Evolutionary conservation across 371 early-diverging fungal species (phyloP).

Genomic region (Batrachochytrium dendrobatidis): DNA sequence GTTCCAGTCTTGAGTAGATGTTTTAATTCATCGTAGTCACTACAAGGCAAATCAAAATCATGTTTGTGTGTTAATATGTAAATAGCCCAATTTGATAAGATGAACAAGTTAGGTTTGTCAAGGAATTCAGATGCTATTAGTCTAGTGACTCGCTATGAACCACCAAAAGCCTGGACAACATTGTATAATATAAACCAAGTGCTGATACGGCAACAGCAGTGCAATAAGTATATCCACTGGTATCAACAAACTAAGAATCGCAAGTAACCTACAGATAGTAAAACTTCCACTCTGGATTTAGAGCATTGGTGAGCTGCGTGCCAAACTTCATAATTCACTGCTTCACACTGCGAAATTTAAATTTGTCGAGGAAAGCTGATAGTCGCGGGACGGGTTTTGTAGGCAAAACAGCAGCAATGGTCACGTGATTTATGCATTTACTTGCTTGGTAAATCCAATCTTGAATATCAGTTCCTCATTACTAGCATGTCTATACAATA

Average conservation of each 20-base stretch:
- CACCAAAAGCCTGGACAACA: neutral
- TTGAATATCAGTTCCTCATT: no score
- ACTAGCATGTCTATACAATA: no score
- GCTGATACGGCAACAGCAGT: neutral
- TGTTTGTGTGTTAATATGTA: neutral
- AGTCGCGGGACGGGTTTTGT: no score
- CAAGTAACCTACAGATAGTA: constrained; percentile 58
- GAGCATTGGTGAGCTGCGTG: constrained; percentile 69
- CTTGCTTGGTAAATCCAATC: no score
- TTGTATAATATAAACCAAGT: neutral
- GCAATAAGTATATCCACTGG: neutral
- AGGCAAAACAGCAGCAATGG: no score
- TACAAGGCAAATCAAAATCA: constrained; percentile 7
- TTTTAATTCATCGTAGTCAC: constrained; percentile 85
- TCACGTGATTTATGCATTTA: no score
- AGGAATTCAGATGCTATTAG: no score
- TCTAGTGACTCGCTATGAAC: no score
- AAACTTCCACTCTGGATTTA: constrained; percentile 82
- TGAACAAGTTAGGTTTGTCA: neutral
- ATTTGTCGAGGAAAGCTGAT: no score
- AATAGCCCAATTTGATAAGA: neutral
- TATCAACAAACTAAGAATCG: no score
- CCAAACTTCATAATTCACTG: constrained; percentile 94
- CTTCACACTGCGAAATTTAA: no score
- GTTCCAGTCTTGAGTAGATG: constrained; percentile 59